phyloP scores from a whole-genome alignment of 2,329 filamentous ascomycete species.

The Phyllosticta citrichinensis region DNA sequence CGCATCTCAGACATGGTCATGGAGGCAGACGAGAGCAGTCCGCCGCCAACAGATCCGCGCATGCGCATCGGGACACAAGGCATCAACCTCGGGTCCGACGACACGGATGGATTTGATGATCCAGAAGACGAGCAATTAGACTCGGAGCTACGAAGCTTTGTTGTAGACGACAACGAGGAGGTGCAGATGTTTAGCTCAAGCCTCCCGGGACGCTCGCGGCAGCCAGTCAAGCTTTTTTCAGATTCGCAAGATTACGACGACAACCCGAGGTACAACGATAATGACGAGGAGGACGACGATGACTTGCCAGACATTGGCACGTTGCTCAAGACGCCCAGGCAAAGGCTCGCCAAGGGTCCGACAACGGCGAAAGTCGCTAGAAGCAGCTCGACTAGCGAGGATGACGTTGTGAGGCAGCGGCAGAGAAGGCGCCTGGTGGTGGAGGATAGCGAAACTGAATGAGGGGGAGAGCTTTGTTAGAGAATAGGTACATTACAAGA shows the following conservation, averaged over 20 bases:
- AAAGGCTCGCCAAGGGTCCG: neutral
- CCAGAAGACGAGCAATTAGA: conserved; percentile 33
- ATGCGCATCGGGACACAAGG: conserved; percentile 28
- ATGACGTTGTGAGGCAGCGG: neutral
- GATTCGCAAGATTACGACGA: neutral
- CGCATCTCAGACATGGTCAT: conserved; percentile 18
- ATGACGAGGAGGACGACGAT: neutral
- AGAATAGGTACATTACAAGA: no score
- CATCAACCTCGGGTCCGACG: conserved; percentile 33
- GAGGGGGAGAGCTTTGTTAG: neutral
- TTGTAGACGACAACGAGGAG: conserved; percentile 34
- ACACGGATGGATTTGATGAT: conserved; percentile 30
- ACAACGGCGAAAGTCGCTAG: neutral
- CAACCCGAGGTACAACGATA: neutral
- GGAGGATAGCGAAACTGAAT: conserved; percentile 6
- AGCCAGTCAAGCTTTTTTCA: conserved; percentile 4
- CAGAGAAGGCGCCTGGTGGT: conserved; percentile 4
- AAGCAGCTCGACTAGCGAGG: conserved; percentile 1
- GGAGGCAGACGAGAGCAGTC: conserved; percentile 26
- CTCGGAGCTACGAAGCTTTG: conserved; percentile 37
- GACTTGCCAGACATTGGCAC: conserved; percentile 7
- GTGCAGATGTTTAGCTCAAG: conserved; percentile 13
- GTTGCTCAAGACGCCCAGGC: neutral
- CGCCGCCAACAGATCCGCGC: conserved; percentile 29
- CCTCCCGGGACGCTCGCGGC: neutral